Percentiles rank a stretch among this genome's conserved stretches.
These are phyloP conservation scores for Huiozyma sinensis DNA, from an alignment of 805 yeast species.

Conservation along the genomic window DNA sequence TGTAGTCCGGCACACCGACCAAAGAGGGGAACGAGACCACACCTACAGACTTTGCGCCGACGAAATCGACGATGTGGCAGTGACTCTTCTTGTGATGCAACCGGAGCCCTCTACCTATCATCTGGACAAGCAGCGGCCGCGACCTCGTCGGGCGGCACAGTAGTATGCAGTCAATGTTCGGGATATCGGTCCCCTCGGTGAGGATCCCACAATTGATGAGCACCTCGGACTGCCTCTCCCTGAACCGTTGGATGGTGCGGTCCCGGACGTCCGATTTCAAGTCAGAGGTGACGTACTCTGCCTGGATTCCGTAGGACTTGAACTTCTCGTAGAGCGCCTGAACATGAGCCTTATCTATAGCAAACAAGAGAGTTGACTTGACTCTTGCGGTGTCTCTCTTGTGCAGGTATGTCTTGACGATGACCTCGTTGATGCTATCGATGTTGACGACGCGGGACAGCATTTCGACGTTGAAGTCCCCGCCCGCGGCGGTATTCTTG, in stretches of 20 bases:
- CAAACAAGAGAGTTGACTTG: constrained; percentile 64
- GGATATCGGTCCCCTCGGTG: constrained; percentile 93
- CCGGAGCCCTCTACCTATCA: constrained; percentile 86
- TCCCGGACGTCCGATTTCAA: constrained; percentile 46
- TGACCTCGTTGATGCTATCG: constrained; percentile 41
- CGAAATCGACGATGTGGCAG: constrained; percentile 73
- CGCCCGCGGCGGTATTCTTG: constrained; percentile 35
- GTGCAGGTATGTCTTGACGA: constrained; percentile 43
- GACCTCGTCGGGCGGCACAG: constrained; percentile 78
- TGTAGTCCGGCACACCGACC: constrained; percentile 24
- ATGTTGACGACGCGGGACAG: constrained; percentile 49
- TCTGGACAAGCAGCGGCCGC: constrained; percentile 59
- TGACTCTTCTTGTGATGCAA: constrained; percentile 45
- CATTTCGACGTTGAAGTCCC: constrained; percentile 34
- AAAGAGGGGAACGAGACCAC: constrained; percentile 47
- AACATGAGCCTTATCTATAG: constrained; percentile 66
- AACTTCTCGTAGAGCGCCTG: constrained; percentile 41
- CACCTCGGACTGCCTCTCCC: constrained; percentile 52
- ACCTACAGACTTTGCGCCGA: constrained; percentile 47
- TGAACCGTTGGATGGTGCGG: constrained; percentile 45
- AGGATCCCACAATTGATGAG: constrained; percentile 81
- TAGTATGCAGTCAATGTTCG: constrained; percentile 71
- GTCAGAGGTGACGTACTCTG: constrained; percentile 60
- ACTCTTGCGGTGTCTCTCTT: constrained; percentile 29
- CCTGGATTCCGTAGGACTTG: constrained; percentile 48